Percentiles rank a stretch among this genome's conserved stretches.
phyloP scores from a whole-genome alignment of 768 basidiomycete species.

The Macrocybe gigantea region DNA sequence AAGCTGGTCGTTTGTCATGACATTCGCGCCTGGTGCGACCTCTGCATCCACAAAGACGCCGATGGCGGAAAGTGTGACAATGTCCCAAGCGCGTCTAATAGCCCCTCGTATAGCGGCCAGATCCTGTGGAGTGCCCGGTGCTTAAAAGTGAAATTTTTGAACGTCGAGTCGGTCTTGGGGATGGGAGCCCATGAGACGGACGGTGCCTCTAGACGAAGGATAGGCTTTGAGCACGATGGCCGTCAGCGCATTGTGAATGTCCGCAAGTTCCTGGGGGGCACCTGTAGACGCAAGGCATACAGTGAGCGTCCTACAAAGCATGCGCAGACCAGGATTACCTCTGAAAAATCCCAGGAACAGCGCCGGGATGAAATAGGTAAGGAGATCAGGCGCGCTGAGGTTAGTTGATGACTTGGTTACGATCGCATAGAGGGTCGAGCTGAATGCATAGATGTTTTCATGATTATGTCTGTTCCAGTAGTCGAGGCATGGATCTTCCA shows the following conservation, averaged over 20 bases:
- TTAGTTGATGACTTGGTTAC: conserved; percentile 16
- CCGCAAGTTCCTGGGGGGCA: conserved; percentile 14
- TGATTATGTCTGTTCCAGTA: conserved; percentile 17
- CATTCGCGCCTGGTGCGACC: conserved; percentile 14
- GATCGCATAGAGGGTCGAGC: conserved; percentile 15
- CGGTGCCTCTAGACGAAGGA: conserved; percentile 23
- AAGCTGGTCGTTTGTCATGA: conserved; percentile 14
- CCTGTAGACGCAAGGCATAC: conserved; percentile 5
- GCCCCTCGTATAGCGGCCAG: conserved; percentile 19
- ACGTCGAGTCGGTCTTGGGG: conserved; percentile 23
- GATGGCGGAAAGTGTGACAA: conserved; percentile 13
- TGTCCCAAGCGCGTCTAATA: conserved; percentile 15
- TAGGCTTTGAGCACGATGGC: conserved; percentile 22
- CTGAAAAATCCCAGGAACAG: conserved; percentile 21
- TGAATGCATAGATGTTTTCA: conserved; percentile 20
- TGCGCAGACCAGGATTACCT: conserved; percentile 9
- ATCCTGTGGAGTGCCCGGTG: conserved; percentile 15
- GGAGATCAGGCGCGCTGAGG: conserved; percentile 16
- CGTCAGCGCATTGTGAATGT: conserved; percentile 16
- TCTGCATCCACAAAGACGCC: conserved; percentile 14
- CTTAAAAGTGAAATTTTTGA: conserved; percentile 22
- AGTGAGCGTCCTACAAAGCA: neutral
- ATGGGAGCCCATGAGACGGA: conserved; percentile 22
- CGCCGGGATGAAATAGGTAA: conserved; percentile 20
- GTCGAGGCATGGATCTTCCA: conserved; percentile 20